Base-by-base conservation (phyloP, 805 yeast species). In the Spathaspora sp. region DNA sequence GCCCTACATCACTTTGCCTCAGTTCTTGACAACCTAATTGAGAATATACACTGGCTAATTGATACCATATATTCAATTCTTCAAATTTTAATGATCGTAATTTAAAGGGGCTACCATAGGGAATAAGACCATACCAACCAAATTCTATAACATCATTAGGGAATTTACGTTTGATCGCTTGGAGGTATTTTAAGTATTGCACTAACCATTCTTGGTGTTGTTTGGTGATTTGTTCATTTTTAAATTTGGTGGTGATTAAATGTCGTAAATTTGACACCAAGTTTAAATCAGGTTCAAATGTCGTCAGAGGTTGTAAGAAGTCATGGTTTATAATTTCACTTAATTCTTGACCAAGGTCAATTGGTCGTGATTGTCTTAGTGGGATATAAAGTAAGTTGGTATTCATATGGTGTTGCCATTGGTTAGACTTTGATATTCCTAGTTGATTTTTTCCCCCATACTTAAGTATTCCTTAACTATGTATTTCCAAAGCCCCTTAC, bases 71-170 rank as follows among this genome's bases (percentile, higher is more conserved):
- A 60, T 87, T 87, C 43, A 78, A 61, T 55, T 73, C 74, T 63
- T 92, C 97, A 59, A 79, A 83, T 20, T 63, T 56, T 4, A 88
- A 62, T 0, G 90, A 81, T 26, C 68, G 64, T 39, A 72, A 60
- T 46, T 67, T 72, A 16, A 76, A 68, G 1, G 82, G 80, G 17
- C 83, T 23, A 23, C 26, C 70, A 49, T 79, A 78, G 0, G 88
- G 85, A 4, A 88, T 67, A 0, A 89, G 80, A 19, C 85, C 85
- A 60, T 71, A 80, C 98, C 97, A 93, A 0, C 81, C 74, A 57
- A 89, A 86, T 39, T 75, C 78, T 8, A 81, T 67, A 17, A 77
- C 71, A 55, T 85, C 86, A 28, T 73, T 73, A 0, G 94, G 90
- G 53, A 92, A 86, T 60, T 86, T 88, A 46, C 66, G 51, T 38